Evolutionary conservation across 495 filamentous ascomycete species (phyloP), one percentile per base, ranked within the genome.

Genomic region (Annulohypoxylon maeteangense): DNA sequence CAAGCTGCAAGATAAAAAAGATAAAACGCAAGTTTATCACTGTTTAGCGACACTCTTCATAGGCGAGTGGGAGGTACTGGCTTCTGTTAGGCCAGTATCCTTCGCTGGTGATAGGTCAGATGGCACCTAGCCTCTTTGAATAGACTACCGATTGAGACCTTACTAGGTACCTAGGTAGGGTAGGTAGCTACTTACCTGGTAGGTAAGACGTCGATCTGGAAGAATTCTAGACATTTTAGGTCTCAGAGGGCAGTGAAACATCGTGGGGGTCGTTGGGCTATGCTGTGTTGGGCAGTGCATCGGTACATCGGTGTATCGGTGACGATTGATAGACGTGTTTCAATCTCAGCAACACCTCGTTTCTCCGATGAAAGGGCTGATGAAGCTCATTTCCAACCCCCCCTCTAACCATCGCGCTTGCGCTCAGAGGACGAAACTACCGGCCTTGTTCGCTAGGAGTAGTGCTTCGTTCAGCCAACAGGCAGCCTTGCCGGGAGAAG

Each of bases 201-300:
- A 23, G 60, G 59, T 29, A 61, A 61, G 58, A 68, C 27, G 68
- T 67, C 54, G 61, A 74, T 70, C 68, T 74, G 50, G 74, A 74
- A 74, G 29, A 67, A 72, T 74, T 74, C 71, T 76, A 72, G 65
- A 72, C 71, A 67, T 20, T 61, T 56, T 54, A 25, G 42, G 65
- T 69, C 62, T 64, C 65, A 65, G 62, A 59, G 32, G 32, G 53
- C 25, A 54, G 44, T 70, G 65, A 70, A 70, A 70, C 63, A 58
- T 44, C 68, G 58, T 69, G 65, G 72, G 74, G 72, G 65, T 71
- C 58, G 53, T 60, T 62, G 45, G 59, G 62, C 55, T 20, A 62
- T 65, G 72, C 42, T 42, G 25, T 45, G 31, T 8, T 47, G 63
- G 44, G 48, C 53, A 42, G 54, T 66, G 67, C 55, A 50, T 66